These are phyloP conservation scores for Taphrina flavorubra DNA, from an alignment of 1,139 yeast genomes.

Conservation along the genomic window DNA sequence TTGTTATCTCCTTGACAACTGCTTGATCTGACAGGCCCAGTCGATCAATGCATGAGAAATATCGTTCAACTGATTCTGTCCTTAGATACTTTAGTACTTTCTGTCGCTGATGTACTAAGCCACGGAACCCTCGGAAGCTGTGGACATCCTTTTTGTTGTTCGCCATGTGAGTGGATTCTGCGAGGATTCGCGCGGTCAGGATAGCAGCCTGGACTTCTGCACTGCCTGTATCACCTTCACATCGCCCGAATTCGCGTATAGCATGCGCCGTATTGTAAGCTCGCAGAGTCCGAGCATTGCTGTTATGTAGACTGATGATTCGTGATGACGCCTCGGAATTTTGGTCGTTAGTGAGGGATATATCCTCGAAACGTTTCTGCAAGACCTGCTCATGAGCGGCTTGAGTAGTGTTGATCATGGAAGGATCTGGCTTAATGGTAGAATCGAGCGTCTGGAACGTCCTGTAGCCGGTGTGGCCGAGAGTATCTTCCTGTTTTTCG, in stretches of 20 bases:
- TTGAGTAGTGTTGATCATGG: background rate
- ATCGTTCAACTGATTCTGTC: slow-evolving; percentile 74
- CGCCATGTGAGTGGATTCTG: slow-evolving; percentile 74
- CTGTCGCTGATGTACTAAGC: slow-evolving; percentile 87
- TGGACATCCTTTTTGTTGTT: slow-evolving; percentile 74
- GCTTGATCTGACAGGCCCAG: slow-evolving; percentile 84
- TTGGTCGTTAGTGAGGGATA: slow-evolving; percentile 51
- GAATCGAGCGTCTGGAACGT: background rate
- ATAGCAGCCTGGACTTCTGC: slow-evolving; percentile 96
- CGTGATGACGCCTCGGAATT: slow-evolving; percentile 75
- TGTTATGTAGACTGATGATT: slow-evolving; percentile 74
- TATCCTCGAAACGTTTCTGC: slow-evolving; percentile 1
- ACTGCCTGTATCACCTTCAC: slow-evolving; percentile 90
- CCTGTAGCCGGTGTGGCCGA: background rate
- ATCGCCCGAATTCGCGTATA: slow-evolving; percentile 75
- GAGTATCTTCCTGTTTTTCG: slow-evolving; percentile 15
- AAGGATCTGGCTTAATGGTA: background rate
- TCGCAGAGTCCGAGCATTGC: slow-evolving; percentile 64
- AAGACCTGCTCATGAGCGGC: slow-evolving; percentile 13
- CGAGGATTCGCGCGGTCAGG: slow-evolving; percentile 78
- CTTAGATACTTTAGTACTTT: slow-evolving; percentile 78
- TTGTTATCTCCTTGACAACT: slow-evolving; percentile 54
- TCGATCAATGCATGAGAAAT: slow-evolving; percentile 84
- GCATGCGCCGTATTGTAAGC: slow-evolving; percentile 70
- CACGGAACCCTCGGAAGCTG: slow-evolving; percentile 72